Percentiles rank a stretch among this genome's conserved stretches.
Evolutionary conservation across 768 basidiomycete genomes (phyloP).

Genomic region (Lactifluus subvellereus): DNA sequence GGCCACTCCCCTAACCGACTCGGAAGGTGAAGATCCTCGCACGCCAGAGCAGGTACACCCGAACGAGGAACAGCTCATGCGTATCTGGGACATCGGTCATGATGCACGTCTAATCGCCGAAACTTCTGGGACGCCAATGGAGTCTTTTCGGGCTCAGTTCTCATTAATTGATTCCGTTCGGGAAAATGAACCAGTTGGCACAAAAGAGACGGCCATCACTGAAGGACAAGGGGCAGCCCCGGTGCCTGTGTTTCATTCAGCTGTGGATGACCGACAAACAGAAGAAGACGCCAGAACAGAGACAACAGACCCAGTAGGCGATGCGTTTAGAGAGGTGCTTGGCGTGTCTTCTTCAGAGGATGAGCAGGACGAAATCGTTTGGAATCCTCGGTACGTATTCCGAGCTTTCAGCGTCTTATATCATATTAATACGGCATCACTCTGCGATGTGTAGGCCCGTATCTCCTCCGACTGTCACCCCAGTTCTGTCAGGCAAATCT

Average conservation of each 20-base stretch:
- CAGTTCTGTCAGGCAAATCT: constrained; percentile 12
- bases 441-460: neutral
- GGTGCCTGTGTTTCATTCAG: constrained; percentile 12
- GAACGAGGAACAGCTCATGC: constrained; percentile 93
- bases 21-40: constrained; percentile 6
- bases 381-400: constrained; percentile 52
- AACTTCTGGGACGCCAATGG: constrained; percentile 11
- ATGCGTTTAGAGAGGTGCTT: constrained; percentile 52
- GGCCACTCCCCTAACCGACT: constrained; percentile 15
- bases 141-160: constrained; percentile 16
- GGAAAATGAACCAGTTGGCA: neutral
- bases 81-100: constrained; percentile 76
- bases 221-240: neutral
- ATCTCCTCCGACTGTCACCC: constrained; percentile 13
- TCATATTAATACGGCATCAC: neutral
- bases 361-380: constrained; percentile 70
- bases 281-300: constrained; percentile 56
- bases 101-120: constrained; percentile 56
- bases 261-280: constrained; percentile 27
- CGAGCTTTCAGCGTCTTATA: neutral
- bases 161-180: constrained; percentile 18
- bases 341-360: constrained; percentile 41
- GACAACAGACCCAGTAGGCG: constrained; percentile 70
- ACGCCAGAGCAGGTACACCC: constrained; percentile 56
- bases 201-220: neutral